Evolutionary conservation across 2,329 filamentous ascomycete species (phyloP).

Genomic region (Penicillium sp.): DNA sequence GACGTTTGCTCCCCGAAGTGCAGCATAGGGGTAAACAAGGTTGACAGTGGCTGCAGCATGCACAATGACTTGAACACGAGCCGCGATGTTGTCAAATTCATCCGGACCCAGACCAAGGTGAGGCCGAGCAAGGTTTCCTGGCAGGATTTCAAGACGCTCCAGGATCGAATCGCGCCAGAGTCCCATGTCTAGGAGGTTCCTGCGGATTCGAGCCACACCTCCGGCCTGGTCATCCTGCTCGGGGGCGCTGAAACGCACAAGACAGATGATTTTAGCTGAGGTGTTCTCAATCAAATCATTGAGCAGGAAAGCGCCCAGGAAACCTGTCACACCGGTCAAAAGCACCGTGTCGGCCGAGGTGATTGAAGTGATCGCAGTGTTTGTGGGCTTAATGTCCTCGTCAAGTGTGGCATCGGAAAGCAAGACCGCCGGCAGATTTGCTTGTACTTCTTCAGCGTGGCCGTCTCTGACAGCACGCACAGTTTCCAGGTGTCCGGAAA

Average conservation of each 20-base stretch:
- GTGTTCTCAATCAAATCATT: slow-evolving; percentile 60
- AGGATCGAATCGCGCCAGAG: slow-evolving; percentile 69
- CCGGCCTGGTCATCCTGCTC: slow-evolving; percentile 55
- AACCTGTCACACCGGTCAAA: slow-evolving; percentile 67
- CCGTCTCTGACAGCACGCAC: slow-evolving; percentile 64
- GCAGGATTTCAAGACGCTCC: slow-evolving; percentile 66
- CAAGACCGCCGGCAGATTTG: slow-evolving; percentile 62
- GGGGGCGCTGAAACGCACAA: slow-evolving; percentile 64
- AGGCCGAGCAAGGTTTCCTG: slow-evolving; percentile 62
- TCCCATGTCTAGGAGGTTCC: slow-evolving; percentile 68
- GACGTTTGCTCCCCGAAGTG: slow-evolving; percentile 64
- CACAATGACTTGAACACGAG: slow-evolving; percentile 61
- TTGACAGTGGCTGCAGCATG: slow-evolving; percentile 73
- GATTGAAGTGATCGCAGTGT: too few relatives aligned
- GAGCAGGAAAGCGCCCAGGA: slow-evolving; percentile 66
- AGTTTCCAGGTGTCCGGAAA: slow-evolving; percentile 63
- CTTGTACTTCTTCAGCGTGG: slow-evolving; percentile 64
- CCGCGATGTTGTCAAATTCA: slow-evolving; percentile 56
- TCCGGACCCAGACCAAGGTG: slow-evolving; percentile 57
- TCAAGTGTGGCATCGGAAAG: slow-evolving; percentile 59
- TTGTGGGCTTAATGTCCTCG: slow-evolving; percentile 14
- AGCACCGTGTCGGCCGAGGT: slow-evolving; percentile 49
- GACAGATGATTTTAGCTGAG: slow-evolving; percentile 60
- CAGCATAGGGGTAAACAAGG: slow-evolving; percentile 71
- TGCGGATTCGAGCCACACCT: slow-evolving; percentile 63